Conservation (phyloP, 2,329 filamentous ascomycete species). For the Incumbomyces delicatus region DNA sequence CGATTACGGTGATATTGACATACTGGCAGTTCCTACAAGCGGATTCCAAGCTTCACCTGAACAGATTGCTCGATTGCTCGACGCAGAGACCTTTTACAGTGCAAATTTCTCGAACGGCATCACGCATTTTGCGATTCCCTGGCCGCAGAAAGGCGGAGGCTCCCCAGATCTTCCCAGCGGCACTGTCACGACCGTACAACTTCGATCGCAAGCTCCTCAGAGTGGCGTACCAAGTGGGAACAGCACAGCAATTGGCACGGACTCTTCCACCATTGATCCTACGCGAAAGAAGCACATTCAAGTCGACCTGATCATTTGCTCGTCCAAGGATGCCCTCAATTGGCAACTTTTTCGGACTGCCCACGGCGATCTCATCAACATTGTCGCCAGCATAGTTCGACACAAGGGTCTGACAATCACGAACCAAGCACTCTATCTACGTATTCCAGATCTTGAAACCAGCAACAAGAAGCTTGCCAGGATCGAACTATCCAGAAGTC, state of each 20-base stretch:
- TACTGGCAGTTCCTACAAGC: slow-evolving; percentile 44
- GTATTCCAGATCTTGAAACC: slow-evolving; percentile 58
- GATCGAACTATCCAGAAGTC: slow-evolving; percentile 52
- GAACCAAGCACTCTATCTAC: slow-evolving; percentile 53
- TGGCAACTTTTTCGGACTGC: slow-evolving; percentile 61
- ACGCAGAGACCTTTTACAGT: slow-evolving; percentile 11
- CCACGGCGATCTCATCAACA: slow-evolving; percentile 63
- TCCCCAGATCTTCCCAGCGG: neutral
- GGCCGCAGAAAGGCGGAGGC: slow-evolving; percentile 11
- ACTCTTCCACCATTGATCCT: neutral
- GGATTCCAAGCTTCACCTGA: slow-evolving; percentile 12
- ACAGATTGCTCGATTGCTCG: slow-evolving; percentile 8
- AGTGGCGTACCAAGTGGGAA: neutral
- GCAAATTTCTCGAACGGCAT: slow-evolving; percentile 21
- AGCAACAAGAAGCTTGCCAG: slow-evolving; percentile 37
- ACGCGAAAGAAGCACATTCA: slow-evolving; percentile 45
- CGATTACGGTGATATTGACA: slow-evolving; percentile 64
- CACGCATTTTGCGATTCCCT: slow-evolving; percentile 22
- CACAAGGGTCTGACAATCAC: slow-evolving; percentile 57
- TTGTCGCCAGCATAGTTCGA: slow-evolving; percentile 54
- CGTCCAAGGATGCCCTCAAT: slow-evolving; percentile 33
- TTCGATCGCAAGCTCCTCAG: neutral
- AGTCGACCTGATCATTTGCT: slow-evolving; percentile 55
- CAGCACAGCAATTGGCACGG: neutral
- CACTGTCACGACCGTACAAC: neutral